Percentiles rank a stretch among this genome's conserved stretches.
Conservation (phyloP, 257 asterid genomes). For the Dorcoceras hygrometricum region DNA sequence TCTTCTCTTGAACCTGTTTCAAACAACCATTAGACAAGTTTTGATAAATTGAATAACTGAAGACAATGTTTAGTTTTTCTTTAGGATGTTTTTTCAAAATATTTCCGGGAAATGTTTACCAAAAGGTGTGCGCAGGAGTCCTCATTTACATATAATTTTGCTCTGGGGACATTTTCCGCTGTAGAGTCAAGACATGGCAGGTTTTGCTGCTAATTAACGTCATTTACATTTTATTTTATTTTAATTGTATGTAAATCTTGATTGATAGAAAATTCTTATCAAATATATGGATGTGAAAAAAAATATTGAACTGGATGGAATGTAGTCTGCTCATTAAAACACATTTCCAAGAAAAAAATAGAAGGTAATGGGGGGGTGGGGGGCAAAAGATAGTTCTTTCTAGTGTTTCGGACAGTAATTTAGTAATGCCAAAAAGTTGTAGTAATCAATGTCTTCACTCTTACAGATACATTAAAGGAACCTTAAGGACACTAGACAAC, state of each 20-base stretch:
- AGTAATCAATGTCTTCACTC: not conserved
- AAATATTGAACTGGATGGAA: too few species aligned
- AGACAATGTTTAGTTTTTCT: not conserved
- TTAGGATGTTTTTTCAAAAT: not conserved
- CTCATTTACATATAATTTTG: not conserved
- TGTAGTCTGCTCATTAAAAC: not conserved
- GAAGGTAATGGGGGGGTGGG: not conserved
- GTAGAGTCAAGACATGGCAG: not conserved
- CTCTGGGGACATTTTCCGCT: not conserved
- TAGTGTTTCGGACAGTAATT: not conserved
- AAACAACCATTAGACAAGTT: slow-evolving; percentile 24
- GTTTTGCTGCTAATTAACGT: not conserved
- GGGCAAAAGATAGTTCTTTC: too few species aligned
- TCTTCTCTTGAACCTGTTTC: slow-evolving; percentile 96
- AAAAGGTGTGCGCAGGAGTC: not conserved
- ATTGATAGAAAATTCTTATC: too few species aligned
- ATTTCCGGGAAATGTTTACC: not conserved
- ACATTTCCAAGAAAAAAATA: not conserved
- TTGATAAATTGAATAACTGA: not conserved
- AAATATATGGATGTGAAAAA: too few species aligned
- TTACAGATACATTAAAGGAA: not conserved
- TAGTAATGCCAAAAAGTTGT: not conserved
- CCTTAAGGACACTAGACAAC: not conserved
- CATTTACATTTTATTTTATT: not conserved
- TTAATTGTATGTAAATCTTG: not conserved